Evolutionary conservation across 352 stramenopile species (phyloP), one percentile per base, ranked within the genome.

Genomic region (Globisporangium iwayamae): DNA sequence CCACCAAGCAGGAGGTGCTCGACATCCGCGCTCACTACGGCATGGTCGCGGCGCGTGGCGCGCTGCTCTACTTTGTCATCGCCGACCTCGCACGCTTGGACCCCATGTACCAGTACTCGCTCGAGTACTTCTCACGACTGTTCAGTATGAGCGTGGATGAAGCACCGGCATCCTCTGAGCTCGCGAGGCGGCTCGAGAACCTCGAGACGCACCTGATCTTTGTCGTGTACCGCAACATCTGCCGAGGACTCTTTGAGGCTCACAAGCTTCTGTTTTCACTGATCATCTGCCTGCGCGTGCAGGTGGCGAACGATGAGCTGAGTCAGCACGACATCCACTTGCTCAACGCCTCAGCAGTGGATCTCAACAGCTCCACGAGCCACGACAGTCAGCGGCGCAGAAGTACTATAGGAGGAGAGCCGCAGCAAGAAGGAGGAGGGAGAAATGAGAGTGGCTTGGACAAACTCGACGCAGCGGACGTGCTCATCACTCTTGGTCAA

Each of bases 51-150:
- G 69, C 76, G 14, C 79, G 75, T 16, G 85, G 81, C 1, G 81
- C 82, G 14, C 60, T 92, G 57, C 74, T 94, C 11, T 94, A 89
- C 56, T 94, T 93, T 58, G 71, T 78, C 0, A 76, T 94, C 14
- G 70, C 71, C 18, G 82, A 93, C 20, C 65, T 93, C 36, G 66
- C 69, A 11, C 62, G 68, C 0, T 53, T 94, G 7, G 85, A 93
- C 34, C 69, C 81, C 0, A 94, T 91, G 84, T 93, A 94, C 34
- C 84, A 94, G 57, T 91, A 87, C 38, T 93, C 84, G 5, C 73
- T 94, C 28, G 77, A 88, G 39, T 91, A 89, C 63, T 92, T 92
- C 39, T 70, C 68, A 38, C 72, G 73, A 11, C 63, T 93, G 7
- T 93, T 94, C 38, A 87, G 76, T 36, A 52, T 69, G 34, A 93